Evolutionary conservation across 2,329 filamentous ascomycete genomes (phyloP), one percentile per base, ranked within the genome.

Genomic region (Colletotrichum siamense): DNA sequence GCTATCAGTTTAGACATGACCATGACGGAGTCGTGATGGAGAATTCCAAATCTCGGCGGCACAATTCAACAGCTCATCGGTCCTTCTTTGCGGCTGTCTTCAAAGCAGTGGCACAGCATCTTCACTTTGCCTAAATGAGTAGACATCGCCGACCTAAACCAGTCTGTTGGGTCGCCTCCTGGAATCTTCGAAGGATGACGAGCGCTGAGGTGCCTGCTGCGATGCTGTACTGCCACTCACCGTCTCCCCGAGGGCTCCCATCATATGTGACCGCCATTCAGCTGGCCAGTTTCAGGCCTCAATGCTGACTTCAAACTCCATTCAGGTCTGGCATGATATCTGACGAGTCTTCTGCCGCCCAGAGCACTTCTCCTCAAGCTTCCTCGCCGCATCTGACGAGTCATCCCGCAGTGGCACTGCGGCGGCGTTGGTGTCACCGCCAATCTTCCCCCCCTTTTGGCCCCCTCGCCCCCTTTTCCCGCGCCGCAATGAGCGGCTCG

Each of bases 371-470:
- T 9, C n/a, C 44, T n/a, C 44, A 52, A 52, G 44, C 44, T 52
- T 52, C n/a, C 44, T 52, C 55, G 55, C 55, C 55, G 55, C 55
- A 59, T 59, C 24, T 59, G 15, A 59, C 55, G 55, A 59, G 26
- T 59, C 55, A 30, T 30, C 55, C 55, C 22, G 55, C 55, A 26
- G 26, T 59, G 55, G 24, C 26, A 30, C 55, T 30, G 79, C 78
- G n/a, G 79, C 71, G 57, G 78, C 77, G 49, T 79, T 79, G 63
- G 81, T 75, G 34, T 79, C 79, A 16, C 72, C 72, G 44, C 77
- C 77, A 52, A 78, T 83, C 12, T 75, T 70, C n/a, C 84, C 80
- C 4, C 81, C 84, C 10, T 78, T 49, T 49, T 22, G 44, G 44
- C 18, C 44, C 44, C 39, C 44, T 52, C 44, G 44, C 44, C 44